Evolutionary conservation across 2,329 filamentous ascomycete species (phyloP).

Genomic region (Parafenestella ontariensis): DNA sequence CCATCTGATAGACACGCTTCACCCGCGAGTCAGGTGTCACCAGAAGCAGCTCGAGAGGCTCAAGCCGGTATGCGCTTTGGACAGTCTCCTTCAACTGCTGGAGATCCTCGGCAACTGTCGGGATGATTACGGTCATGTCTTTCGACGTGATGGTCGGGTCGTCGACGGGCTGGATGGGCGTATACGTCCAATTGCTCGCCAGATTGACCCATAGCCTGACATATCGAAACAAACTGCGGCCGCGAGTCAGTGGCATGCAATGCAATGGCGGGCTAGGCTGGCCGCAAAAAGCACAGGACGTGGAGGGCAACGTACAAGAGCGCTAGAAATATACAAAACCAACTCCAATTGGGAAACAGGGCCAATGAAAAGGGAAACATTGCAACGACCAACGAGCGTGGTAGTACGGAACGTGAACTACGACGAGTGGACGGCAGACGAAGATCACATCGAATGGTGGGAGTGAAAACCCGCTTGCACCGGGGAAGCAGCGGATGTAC

Average conservation of each 20-base stretch:
- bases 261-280: conserved; percentile 11
- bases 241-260: conserved; percentile 31
- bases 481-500: conserved; percentile 48
- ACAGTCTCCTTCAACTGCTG: conserved; percentile 84
- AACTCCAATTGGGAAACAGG: conserved; percentile 50
- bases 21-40: conserved; percentile 86
- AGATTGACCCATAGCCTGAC: conserved; percentile 84
- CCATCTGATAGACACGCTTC: conserved; percentile 69
- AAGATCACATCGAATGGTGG: conserved; percentile 51
- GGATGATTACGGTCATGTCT: conserved; percentile 94
- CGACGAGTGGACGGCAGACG: conserved; percentile 42
- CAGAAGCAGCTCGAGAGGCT: conserved; percentile 76
- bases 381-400: conserved; percentile 48
- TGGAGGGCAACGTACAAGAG: conserved; percentile 42
- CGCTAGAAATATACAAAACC: conserved; percentile 46
- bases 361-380: conserved; percentile 49
- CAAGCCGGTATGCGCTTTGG: conserved; percentile 74
- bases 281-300: background rate
- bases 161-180: conserved; percentile 80
- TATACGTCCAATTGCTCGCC: conserved; percentile 78
- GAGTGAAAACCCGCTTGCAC: conserved; percentile 48
- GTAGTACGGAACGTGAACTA: conserved; percentile 44
- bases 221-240: conserved; percentile 81
- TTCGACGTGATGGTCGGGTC: conserved; percentile 79
- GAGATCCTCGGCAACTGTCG: conserved; percentile 87